These are phyloP conservation scores for Podaxis sp. DNA, from an alignment of 768 basidiomycete species.

Conservation along the genomic window DNA sequence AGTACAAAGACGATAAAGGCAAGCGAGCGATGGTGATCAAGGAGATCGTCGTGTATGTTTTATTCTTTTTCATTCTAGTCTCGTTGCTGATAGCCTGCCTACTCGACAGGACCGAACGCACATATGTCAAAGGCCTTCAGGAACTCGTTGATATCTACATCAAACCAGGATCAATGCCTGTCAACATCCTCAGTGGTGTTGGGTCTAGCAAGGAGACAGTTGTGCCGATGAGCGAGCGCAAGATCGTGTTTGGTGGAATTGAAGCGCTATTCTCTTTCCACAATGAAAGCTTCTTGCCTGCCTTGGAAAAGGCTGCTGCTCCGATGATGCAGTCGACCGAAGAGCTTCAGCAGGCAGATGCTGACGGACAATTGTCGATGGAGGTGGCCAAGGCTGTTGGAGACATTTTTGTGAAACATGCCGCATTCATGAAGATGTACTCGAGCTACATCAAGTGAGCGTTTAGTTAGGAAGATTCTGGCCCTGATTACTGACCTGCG, in stretches of 20 bases:
- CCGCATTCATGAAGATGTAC: conserved; percentile 99
- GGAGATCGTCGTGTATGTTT: conserved; percentile 86
- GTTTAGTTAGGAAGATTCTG: conserved; percentile 2
- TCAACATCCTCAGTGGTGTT: conserved; percentile 69
- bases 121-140: conserved; percentile 91
- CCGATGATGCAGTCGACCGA: conserved; percentile 56
- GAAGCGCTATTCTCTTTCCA: conserved; percentile 93
- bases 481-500: conserved; percentile 17
- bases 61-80: conserved; percentile 4
- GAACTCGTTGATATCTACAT: conserved; percentile 96
- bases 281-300: conserved; percentile 88
- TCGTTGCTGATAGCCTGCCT: conserved; percentile 11
- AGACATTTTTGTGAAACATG: conserved; percentile 88
- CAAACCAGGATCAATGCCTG: conserved; percentile 72
- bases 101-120: conserved; percentile 78
- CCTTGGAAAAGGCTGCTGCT: conserved; percentile 75
- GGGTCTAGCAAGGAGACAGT: conserved; percentile 80
- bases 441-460: conserved; percentile 93
- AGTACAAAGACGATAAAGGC: conserved; percentile 87
- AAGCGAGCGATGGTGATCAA: conserved; percentile 83
- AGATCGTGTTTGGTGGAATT: conserved; percentile 88
- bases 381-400: conserved; percentile 80
- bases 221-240: conserved; percentile 83
- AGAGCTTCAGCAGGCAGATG: conserved; percentile 53
- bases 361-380: conserved; percentile 72